Evolutionary conservation across 1,139 yeast genomes (phyloP), one percentile per base, ranked within the genome.

Genomic region (Candida dubliniensis): DNA sequence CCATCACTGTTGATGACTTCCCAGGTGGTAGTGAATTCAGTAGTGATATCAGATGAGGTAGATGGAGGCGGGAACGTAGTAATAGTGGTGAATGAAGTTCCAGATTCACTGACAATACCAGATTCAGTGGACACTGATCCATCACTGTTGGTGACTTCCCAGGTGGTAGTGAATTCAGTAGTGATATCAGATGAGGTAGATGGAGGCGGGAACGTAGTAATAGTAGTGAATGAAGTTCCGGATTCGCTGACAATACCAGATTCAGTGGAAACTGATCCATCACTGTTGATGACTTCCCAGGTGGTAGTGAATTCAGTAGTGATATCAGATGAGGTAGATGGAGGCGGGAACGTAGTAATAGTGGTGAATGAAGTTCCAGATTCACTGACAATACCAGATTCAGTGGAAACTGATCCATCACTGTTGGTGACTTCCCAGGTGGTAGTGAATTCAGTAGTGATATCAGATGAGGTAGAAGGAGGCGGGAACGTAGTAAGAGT

Each of bases 161-260:
- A 51, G 7, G 59, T 55, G 23, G 59, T 56, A 12, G 54, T 53
- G 49, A 44, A 52, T 24, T 47, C 50, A 34, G 54, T 29, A 8
- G 42, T 44, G 12, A 36, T 29, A 30, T 40, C 49, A 23, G 50
- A 39, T 4, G 30, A 35, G 15, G 43, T 36, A 3, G 27, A 4
- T 18, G 23, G 23, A 4, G 23, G 23, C 5, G 23, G 23, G 23
- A 18, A 18, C 23, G 23, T 18, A 18, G 23, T 18, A 5, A 18
- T 18, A 3, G 23, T 18, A 5, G 23, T 18, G 23, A 18, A 18
- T 18, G 23, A 18, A 5, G 23, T 18, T 38, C 27, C 36, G 38
- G n/a, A 18, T 18, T 18, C 23, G 5, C 23, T 18, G 23, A 18
- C 23, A 18, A 18, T 18, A 18, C 23, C 23, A 18, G 23, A 18